Conservation (phyloP, 257 asterid species). For the Nicotiana undulata region DNA sequence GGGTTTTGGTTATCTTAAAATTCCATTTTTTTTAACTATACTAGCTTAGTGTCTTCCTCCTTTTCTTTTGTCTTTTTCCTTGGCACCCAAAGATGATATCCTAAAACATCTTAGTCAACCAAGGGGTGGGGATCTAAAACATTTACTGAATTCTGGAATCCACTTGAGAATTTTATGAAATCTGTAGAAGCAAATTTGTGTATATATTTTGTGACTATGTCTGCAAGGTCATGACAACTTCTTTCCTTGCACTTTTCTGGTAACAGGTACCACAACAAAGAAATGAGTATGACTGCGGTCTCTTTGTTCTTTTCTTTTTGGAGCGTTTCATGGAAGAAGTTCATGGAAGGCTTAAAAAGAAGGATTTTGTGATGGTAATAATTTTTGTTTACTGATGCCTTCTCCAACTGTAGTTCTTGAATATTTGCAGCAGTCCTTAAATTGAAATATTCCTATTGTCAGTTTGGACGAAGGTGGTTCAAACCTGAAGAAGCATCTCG, state of each 20-base stretch:
- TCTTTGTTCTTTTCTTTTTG: constrained; percentile 79
- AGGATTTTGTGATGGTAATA: constrained; percentile 49
- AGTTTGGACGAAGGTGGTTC: constrained; percentile 92
- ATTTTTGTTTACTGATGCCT: constrained; percentile 3
- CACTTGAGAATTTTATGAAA: background rate
- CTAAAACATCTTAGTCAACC: background rate
- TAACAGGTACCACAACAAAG: constrained; percentile 87
- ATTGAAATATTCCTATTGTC: constrained; percentile 12
- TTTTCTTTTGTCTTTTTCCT: background rate
- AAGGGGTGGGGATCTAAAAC: background rate
- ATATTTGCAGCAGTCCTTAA: background rate
- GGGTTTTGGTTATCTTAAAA: background rate
- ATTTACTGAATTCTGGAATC: background rate
- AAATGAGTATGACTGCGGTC: constrained; percentile 86
- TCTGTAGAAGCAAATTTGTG: background rate
- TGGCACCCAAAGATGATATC: background rate
- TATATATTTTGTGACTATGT: background rate
- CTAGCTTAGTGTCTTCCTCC: background rate
- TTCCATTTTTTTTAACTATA: background rate
- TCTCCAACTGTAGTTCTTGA: constrained; percentile 1
- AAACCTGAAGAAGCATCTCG: constrained; percentile 67
- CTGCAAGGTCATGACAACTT: background rate
- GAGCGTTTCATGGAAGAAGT: constrained; percentile 72
- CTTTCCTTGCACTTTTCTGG: background rate
- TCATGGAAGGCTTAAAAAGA: constrained; percentile 53